Base-by-base conservation (phyloP, 345 rosid genomes). In the Citrus maxima region DNA sequence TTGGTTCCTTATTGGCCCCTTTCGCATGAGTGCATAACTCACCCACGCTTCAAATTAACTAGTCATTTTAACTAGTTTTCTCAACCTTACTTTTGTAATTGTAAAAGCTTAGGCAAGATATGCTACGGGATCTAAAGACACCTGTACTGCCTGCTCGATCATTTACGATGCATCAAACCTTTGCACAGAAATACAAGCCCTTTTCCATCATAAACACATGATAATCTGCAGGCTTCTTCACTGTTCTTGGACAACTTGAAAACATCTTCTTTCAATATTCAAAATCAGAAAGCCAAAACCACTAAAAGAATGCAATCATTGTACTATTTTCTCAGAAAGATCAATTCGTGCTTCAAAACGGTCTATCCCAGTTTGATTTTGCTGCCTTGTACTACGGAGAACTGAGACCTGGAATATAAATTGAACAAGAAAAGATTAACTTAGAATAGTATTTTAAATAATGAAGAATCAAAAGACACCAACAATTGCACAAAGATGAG, bases 281-380 rank as follows among this genome's bases (percentile, higher is more conserved):
- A 46, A 46, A 46, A 46, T 59, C 21, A 38, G 13, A 58, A 37
- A 10, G 40, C 46, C 18, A 25, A 10, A 61, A 75, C 10, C 34
- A 0, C 0, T 0, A 32, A 0, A 37, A 55, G 10, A 37, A 4
- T 67, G 3, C 65, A 76, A 3, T 76, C 66, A 76, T 2, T 7
- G 35, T 35, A 22, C 56, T 32, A 9, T 67, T 13, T 76, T 54
- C 6, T 37, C 73, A 69, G 86, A 83, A 35, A 95, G 95, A 89
- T 92, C 88, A 34, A 90, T 83, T 61, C 96, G 85, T 25, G 98
- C 98, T 92, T 95, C 98, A 81, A 95, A 95, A 80, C 88, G 95
- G 59, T 91, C 91, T 13, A 89, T 79, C 35, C 79, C 87, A 32
- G 81, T 67, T 69, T 68, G 70, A 72, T 35, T 79, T 70, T 81